Percentiles rank a stretch among this genome's conserved stretches.
These are phyloP conservation scores for Corymbia calophylla DNA, from an alignment of 441 rosid genomes.

Conservation along the genomic window DNA sequence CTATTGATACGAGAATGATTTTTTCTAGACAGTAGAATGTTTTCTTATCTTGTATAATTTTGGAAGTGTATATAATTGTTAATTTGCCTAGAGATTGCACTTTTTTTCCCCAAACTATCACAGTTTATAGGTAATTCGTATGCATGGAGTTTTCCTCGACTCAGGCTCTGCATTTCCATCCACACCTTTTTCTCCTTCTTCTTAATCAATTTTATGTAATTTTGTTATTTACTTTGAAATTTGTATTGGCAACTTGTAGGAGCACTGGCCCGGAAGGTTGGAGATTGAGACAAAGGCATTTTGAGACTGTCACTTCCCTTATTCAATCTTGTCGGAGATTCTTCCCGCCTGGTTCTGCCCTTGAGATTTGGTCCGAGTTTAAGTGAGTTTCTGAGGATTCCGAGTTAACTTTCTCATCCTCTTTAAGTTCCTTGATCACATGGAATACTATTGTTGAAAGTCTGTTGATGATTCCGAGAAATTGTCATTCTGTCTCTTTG, in stretches of 20 bases:
- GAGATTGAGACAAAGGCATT: slow-evolving; percentile 95
- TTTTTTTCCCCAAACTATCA: not conserved
- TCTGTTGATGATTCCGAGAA: not conserved
- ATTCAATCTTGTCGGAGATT: slow-evolving; percentile 83
- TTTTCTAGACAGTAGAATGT: not conserved
- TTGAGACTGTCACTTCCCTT: slow-evolving; percentile 83
- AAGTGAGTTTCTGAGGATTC: slow-evolving; percentile 38
- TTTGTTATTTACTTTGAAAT: not conserved
- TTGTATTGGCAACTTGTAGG: slow-evolving; percentile 29
- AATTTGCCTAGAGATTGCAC: not conserved
- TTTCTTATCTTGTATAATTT: not conserved
- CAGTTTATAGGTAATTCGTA: not conserved
- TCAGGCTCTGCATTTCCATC: not conserved
- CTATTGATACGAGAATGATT: not conserved
- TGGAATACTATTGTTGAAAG: not conserved
- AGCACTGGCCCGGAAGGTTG: slow-evolving; percentile 99
- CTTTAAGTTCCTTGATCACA: slow-evolving; percentile 1
- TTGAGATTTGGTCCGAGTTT: slow-evolving; percentile 97
- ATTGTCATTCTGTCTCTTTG: not conserved
- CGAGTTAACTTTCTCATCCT: not conserved
- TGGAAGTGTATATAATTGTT: not conserved
- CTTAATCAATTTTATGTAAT: not conserved
- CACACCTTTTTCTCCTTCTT: not conserved
- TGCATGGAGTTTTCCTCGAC: not conserved
- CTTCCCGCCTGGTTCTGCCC: slow-evolving; percentile 88